Evolutionary conservation across 768 basidiomycete species (phyloP).

Genomic region (Scleroderma citrinum): DNA sequence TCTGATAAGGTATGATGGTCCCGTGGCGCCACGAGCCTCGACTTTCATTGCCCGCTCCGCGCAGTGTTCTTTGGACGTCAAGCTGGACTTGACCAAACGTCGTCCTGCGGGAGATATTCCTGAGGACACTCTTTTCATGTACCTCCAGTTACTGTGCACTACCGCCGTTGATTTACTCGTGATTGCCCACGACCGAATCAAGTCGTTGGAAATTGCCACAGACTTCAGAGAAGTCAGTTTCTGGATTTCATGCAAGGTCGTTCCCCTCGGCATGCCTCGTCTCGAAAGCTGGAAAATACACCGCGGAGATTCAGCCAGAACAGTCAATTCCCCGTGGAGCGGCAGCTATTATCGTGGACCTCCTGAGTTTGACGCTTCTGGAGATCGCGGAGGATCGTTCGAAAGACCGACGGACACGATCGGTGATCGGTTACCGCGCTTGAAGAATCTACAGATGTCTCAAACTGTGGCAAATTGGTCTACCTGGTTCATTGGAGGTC

Average conservation of each 20-base stretch:
- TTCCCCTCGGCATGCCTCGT: not conserved
- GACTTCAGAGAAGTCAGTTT: not conserved
- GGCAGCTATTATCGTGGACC: not conserved
- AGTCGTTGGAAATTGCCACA: slow-evolving; percentile 1
- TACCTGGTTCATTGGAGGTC: slow-evolving; percentile 1
- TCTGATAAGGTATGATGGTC: not conserved
- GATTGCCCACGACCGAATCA: not conserved
- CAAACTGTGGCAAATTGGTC: not conserved
- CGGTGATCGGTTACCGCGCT: not conserved
- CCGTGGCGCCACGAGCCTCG: not conserved
- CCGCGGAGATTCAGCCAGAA: not conserved
- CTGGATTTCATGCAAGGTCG: not conserved
- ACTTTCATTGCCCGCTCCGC: slow-evolving; percentile 1
- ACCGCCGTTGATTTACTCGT: slow-evolving; percentile 1
- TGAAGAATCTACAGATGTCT: not conserved
- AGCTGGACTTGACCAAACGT: not conserved
- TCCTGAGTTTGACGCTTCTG: slow-evolving; percentile 1
- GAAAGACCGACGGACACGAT: not conserved
- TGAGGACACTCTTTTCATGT: not conserved
- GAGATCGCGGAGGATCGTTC: not conserved
- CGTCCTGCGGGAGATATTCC: not conserved
- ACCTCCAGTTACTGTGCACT: not conserved
- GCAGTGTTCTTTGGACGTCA: slow-evolving; percentile 2
- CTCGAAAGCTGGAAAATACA: slow-evolving; percentile 5
- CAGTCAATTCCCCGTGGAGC: not conserved